Evolutionary conservation across 352 stramenopile species (phyloP), one percentile per base, ranked within the genome.

Genomic region (Halophytophthora batemanensis): DNA sequence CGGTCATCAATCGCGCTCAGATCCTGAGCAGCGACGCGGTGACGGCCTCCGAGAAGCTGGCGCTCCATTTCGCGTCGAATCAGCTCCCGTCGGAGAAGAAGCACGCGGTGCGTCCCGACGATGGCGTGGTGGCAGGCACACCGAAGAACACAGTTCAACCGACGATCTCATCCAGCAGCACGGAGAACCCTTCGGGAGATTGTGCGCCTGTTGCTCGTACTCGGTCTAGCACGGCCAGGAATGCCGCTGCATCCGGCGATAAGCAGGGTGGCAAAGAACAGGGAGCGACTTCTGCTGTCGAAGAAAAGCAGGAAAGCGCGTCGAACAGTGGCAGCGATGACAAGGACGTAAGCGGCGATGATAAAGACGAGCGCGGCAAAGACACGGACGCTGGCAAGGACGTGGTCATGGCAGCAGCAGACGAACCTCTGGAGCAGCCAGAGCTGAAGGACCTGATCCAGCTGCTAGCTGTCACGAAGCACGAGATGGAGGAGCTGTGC

Each of bases 401-500:
- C 22, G 37, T 49, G 7, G 13, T 36, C 14, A 58, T 51, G 25
- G 37, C 52, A 14, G 49, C 58, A 14, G 43, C 23, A 21, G 47
- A 48, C 11, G 34, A 53, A 4, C 15, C 39, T 11, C 17, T 46
- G 19, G 49, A 69, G 15, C 58, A 81, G 42, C 71, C 69, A 4
- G 72, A 83, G 25, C 45, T 87, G 29, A 73, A 77, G 21, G 79
- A 90, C 43, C 48, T 90, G 31, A 64, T 87, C 7, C 70, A 84
- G 45, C 76, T 90, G 31, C 46, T 90, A 17, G 68, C 64, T 6
- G 82, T 78, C 15, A 87, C 74, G 14, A 77, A 68, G 41, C 38
- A 55, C 15, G 47, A 71, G 8, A 61, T 77, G 39, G 56, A 71
- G 34, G 64, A 86, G 21, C 63, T 90, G 38, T 82, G 69, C 19